Percentiles rank a stretch among this genome's conserved stretches.
These are phyloP conservation scores for Vitis labrusca DNA, from an alignment of 164 flowering plant genomes.

Conservation along the genomic window DNA sequence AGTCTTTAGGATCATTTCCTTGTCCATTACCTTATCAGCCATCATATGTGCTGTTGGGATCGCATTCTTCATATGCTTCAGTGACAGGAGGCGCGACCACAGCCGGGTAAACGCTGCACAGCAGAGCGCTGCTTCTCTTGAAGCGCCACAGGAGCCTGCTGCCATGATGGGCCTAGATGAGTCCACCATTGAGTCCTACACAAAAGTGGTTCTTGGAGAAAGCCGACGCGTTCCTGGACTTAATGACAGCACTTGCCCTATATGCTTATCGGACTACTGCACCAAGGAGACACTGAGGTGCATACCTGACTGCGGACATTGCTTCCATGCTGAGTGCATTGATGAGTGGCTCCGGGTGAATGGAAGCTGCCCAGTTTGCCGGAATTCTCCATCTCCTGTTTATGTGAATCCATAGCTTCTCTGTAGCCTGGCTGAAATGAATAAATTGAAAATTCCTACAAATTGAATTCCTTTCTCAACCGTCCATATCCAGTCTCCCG, in stretches of 20 bases:
- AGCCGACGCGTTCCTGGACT: constrained; percentile 46
- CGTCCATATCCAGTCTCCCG: too few relatives aligned
- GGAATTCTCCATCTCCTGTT: constrained; percentile 32
- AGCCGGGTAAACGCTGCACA: neutral
- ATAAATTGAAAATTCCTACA: neutral
- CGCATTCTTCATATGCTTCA: constrained; percentile 18
- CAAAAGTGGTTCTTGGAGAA: constrained; percentile 55
- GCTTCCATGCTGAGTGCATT: constrained; percentile 51
- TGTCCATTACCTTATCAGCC: constrained; percentile 37
- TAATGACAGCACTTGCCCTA: constrained; percentile 39
- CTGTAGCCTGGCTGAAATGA: too few relatives aligned
- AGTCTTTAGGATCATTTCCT: constrained; percentile 34
- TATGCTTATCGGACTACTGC: constrained; percentile 43
- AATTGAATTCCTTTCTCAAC: too few relatives aligned
- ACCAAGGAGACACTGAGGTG: constrained; percentile 38
- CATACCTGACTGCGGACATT: constrained; percentile 46
- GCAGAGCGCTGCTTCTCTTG: neutral
- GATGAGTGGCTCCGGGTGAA: constrained; percentile 49
- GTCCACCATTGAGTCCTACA: constrained; percentile 58
- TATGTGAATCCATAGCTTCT: neutral
- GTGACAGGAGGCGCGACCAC: constrained; percentile 7
- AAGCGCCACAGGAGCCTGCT: neutral
- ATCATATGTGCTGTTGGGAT: constrained; percentile 18
- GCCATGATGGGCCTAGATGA: constrained; percentile 49
- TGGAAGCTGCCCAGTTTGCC: constrained; percentile 43